phyloP scores from a whole-genome alignment of 2,329 filamentous ascomycete species.

The Penicillium sp. region DNA sequence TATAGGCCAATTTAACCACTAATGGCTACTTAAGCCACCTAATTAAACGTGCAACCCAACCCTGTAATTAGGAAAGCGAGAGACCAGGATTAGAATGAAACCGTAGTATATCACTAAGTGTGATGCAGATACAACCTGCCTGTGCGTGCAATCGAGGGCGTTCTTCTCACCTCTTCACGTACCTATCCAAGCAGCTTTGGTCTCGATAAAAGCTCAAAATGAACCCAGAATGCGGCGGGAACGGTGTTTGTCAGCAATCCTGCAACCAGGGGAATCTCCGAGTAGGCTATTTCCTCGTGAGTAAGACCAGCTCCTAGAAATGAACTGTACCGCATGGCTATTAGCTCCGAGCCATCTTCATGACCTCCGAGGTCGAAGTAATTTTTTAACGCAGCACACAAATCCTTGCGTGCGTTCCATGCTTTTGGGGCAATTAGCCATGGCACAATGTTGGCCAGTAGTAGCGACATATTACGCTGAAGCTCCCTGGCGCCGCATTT shows the following conservation, averaged over 20 bases:
- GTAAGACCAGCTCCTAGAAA: background rate
- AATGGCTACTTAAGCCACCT: too few species aligned
- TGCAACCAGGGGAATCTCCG: background rate
- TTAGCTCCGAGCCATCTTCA: background rate
- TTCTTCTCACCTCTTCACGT: background rate
- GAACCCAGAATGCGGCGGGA: background rate
- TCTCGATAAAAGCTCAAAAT: background rate
- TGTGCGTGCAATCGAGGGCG: background rate
- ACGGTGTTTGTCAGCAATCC: background rate
- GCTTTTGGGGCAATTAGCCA: background rate
- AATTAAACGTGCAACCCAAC: background rate
- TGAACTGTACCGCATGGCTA: background rate
- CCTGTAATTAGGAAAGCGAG: accelerated
- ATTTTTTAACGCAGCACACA: background rate
- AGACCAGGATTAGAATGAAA: background rate
- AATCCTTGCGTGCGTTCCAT: background rate
- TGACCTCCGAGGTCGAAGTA: background rate
- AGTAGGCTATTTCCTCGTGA: background rate
- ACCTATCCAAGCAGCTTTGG: background rate
- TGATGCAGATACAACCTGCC: background rate
- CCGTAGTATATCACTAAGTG: background rate
- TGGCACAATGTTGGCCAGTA: background rate
- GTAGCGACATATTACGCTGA: background rate
- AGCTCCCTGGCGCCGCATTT: background rate
- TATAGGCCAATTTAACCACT: too few species aligned